These are phyloP conservation scores for Tulasnella sp. DNA, from an alignment of 768 basidiomycete genomes.

Conservation along the genomic window DNA sequence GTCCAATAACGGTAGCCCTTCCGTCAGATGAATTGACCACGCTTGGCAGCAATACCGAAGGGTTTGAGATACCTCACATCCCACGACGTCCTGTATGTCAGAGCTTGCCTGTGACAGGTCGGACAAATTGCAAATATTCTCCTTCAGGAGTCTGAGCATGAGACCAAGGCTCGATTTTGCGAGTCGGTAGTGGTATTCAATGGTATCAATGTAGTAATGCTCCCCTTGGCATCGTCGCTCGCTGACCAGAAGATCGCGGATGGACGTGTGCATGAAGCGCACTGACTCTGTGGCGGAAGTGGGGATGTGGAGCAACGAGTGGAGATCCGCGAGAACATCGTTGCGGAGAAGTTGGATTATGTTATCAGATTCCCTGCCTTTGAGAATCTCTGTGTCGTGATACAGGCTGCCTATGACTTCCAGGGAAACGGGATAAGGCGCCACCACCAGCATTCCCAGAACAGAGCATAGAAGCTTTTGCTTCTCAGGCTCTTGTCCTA, in stretches of 20 bases:
- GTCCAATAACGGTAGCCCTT: too few species aligned
- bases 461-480: background rate
- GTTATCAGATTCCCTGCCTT: background rate
- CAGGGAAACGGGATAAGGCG: background rate
- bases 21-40: background rate
- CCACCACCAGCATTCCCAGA: background rate
- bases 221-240: background rate
- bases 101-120: background rate
- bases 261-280: background rate
- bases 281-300: background rate
- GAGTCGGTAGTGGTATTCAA: background rate
- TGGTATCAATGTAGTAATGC: background rate
- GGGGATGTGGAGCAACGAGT: background rate
- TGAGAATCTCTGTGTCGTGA: background rate
- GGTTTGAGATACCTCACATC: background rate
- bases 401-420: background rate
- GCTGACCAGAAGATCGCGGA: background rate
- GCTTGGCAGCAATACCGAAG: background rate
- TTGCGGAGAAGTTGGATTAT: background rate
- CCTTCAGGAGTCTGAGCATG: background rate
- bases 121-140: background rate
- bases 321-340: background rate
- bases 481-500: background rate
- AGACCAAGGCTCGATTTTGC: background rate
- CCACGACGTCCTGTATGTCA: background rate